These are phyloP conservation scores for Davidsoniella eucalypti DNA, from an alignment of 2,329 filamentous ascomycete genomes.

Conservation along the genomic window DNA sequence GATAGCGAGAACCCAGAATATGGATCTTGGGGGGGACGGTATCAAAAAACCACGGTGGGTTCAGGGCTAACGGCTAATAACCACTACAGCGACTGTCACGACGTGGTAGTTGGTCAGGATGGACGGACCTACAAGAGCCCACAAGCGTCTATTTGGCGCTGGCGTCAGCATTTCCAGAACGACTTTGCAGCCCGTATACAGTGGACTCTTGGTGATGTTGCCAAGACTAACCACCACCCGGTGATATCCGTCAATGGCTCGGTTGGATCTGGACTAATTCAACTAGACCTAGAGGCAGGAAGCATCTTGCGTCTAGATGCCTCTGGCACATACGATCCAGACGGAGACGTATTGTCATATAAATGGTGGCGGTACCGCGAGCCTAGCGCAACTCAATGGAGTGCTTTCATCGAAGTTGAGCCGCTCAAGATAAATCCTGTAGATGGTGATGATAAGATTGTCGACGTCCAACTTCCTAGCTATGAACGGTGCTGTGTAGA, in stretches of 20 bases:
- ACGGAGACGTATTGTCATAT: conserved; percentile 26
- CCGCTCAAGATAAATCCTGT: conserved; percentile 20
- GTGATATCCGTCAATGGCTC: conserved; percentile 27
- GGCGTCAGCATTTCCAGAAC: conserved; percentile 24
- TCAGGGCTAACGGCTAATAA: conserved; percentile 12
- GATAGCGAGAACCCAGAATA: conserved; percentile 29
- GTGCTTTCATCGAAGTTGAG: conserved; percentile 23
- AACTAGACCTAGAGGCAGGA: conserved; percentile 25
- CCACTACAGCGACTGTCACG: conserved; percentile 20
- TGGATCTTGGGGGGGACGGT: conserved; percentile 34
- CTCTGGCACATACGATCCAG: conserved; percentile 28
- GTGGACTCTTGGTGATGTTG: conserved; percentile 21
- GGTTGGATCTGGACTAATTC: conserved; percentile 21
- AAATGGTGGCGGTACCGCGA: conserved; percentile 34
- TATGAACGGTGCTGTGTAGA: conserved; percentile 25
- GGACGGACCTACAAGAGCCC: conserved; percentile 14
- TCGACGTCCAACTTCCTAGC: conserved; percentile 23
- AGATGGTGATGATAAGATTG: conserved; percentile 15
- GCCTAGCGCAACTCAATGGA: conserved; percentile 24
- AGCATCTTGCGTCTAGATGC: conserved; percentile 27
- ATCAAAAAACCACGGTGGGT: conserved; percentile 14
- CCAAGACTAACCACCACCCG: conserved; percentile 29
- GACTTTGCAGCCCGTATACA: conserved; percentile 27
- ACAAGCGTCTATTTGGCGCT: conserved; percentile 26
- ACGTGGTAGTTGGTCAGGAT: conserved; percentile 18